Conservation (phyloP, 2,329 filamentous ascomycete species). For the Hypoxylon rubiginosum region DNA sequence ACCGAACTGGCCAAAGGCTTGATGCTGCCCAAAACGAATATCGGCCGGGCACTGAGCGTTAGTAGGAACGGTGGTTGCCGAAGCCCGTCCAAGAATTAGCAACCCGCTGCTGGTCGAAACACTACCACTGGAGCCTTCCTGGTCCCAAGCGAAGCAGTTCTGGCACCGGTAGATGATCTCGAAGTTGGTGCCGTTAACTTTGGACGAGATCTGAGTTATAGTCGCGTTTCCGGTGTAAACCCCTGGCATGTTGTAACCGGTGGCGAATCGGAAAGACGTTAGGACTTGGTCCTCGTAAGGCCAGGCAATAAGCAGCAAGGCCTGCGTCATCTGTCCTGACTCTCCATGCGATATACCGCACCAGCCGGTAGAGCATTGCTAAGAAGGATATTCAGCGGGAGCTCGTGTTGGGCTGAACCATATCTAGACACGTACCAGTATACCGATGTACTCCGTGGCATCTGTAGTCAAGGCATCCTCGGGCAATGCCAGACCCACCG, state of each 20-base stretch:
- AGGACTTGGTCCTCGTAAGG: constrained; percentile 66
- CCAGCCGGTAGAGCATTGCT: constrained; percentile 51
- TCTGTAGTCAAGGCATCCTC: constrained; percentile 49
- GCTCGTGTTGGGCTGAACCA: neutral
- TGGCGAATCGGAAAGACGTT: constrained; percentile 70
- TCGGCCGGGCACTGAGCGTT: constrained; percentile 59
- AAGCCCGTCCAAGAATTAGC: constrained; percentile 68
- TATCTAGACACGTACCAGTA: constrained; percentile 45
- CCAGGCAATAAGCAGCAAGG: constrained; percentile 68
- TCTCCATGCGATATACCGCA: constrained; percentile 51
- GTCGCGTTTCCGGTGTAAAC: constrained; percentile 73
- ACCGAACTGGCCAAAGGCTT: constrained; percentile 68
- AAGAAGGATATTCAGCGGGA: constrained; percentile 30
- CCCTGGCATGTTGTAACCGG: constrained; percentile 70
- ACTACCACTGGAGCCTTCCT: constrained; percentile 60
- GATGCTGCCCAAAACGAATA: constrained; percentile 66
- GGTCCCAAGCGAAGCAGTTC: constrained; percentile 68
- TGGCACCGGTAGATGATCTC: constrained; percentile 75
- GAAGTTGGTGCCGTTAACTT: constrained; percentile 69
- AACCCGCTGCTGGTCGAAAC: constrained; percentile 60
- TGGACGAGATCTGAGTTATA: constrained; percentile 71
- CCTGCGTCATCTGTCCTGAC: constrained; percentile 53
- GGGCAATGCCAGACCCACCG: constrained; percentile 49
- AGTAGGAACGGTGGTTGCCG: constrained; percentile 59
- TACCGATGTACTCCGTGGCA: constrained; percentile 50